Evolutionary conservation across 768 basidiomycete species (phyloP), one percentile per base, ranked within the genome.

Genomic region (Leccinellum luteum): DNA sequence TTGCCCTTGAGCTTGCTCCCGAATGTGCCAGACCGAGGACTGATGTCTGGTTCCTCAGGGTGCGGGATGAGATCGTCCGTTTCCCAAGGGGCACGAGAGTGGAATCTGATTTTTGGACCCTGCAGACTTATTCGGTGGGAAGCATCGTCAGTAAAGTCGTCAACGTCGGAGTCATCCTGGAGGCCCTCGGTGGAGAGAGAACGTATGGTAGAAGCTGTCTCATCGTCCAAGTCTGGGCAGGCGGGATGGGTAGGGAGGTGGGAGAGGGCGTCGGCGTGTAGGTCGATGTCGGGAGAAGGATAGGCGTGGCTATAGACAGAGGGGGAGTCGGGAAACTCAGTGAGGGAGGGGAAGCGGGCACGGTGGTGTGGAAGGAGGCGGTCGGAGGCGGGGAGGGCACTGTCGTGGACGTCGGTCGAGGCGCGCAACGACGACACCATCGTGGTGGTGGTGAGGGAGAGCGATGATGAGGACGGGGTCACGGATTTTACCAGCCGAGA

Each of bases 11-110:
- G 64, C 58, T 68, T 75, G 60, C 57, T 70, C 27, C 68, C 63
- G 52, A 69, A 57, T 55, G 66, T 57, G 62, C 67, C 61, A 54
- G 71, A 68, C 69, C 70, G 64, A 55, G 68, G 58, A 48, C 66
- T 69, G 23, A 75, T 75, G 41, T 81, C 78, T 4, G 73, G 64
- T 43, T 84, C 83, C 31, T 78, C 82, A 65, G 79, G 80, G 30
- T 76, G 70, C 3, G 79, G 56, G 4, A 71, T 38, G 35, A 75
- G 79, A 14, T 79, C 83, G 50, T 84, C 87, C 35, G 79, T 73
- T 72, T 92, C 90, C 90, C 90, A 93, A 41, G 90, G 90, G 17
- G 90, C 87, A 25, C 81, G 86, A 60, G 87, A 89, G 71, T 90
- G 88, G 67, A 90, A 84, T 51, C 85, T 84, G 81, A 92, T 89